Percentiles rank a stretch among this genome's conserved stretches.
These are phyloP conservation scores for Neonothopanus nambi DNA, from an alignment of 1,284 basidiomycete species.

Conservation along the genomic window DNA sequence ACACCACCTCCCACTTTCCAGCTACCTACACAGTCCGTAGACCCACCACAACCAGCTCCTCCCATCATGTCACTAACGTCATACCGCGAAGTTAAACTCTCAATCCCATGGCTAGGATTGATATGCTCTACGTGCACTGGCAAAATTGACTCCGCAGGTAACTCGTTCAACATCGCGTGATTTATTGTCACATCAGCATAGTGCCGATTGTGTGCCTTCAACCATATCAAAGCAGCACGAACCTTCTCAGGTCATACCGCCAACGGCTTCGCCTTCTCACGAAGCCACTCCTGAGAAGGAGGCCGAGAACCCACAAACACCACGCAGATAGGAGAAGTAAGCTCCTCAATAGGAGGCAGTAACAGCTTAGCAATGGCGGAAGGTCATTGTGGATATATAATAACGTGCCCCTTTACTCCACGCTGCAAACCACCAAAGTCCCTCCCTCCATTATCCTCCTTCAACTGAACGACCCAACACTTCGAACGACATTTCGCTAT, in stretches of 20 bases:
- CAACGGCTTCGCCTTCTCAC: constrained; percentile 31
- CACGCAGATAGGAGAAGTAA: constrained; percentile 31
- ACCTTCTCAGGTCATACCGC: constrained; percentile 29
- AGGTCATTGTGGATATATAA: constrained; percentile 36
- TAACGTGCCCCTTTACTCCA: constrained; percentile 34
- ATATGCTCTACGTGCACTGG: constrained; percentile 2
- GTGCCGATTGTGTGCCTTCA: not conserved
- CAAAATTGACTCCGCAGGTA: not conserved
- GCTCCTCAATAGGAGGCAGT: constrained; percentile 32
- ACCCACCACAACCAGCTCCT: too few species aligned
- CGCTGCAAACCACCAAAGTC: constrained; percentile 22
- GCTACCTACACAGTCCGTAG: too few species aligned
- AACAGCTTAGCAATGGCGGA: constrained; percentile 25
- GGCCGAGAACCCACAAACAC: constrained; percentile 33
- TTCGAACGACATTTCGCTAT: constrained; percentile 28
- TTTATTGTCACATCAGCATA: constrained; percentile 2
- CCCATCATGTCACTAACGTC: not conserved
- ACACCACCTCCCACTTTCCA: too few species aligned
- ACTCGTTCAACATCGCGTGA: not conserved
- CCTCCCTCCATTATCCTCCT: constrained; percentile 16
- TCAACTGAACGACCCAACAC: constrained; percentile 27
- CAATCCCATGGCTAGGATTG: not conserved
- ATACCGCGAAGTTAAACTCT: not conserved
- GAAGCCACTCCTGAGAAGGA: constrained; percentile 32
- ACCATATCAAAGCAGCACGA: constrained; percentile 2